Evolutionary conservation across 805 yeast genomes (phyloP), one percentile per base, ranked within the genome.

Genomic region (Wickerhamomyces xylosicus): DNA sequence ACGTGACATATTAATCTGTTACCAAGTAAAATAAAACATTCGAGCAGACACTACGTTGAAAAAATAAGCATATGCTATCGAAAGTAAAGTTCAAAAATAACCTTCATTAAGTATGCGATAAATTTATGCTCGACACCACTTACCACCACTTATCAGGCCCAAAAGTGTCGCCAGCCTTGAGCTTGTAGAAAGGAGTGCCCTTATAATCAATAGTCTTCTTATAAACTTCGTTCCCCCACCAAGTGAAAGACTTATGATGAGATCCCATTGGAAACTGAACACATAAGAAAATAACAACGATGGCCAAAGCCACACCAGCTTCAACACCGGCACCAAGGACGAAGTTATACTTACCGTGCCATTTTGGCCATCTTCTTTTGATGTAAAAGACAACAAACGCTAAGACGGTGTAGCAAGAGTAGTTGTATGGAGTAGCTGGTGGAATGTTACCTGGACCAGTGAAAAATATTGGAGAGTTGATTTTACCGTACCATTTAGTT

Each of bases 341-440:
- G 47, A 69, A 75, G 44, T 74, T 74, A 53, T 77, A 77, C 49
- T 73, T 74, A 37, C 67, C 73, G 69, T 77, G 72, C 81, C 81
- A 76, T 21, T 56, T 49, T 5, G 71, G 61, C 59, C 71, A 74
- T 41, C 60, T 59, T 34, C 61, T 62, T 44, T 68, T 71, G 35
- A 76, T 58, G 31, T 58, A 53, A 62, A 62, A 61, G 54, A 74
- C 63, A 20, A 62, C 46, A 40, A 59, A 66, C 7, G 77, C 68
- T 39, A 70, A 47, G 2, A 61, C 56, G 36, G 74, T 63, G 29
- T 75, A 76, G 18, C 73, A 67, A 2, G 78, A 69, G 56, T 77
- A 78, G 54, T 77, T 78, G 56, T 77, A 79, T 21, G 83, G 77
- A 5, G 86, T 77, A 31, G 84, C 80, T 32, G 90, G 89, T 14